phyloP scores from a whole-genome alignment of 768 basidiomycete genomes.

The Lactifluus hygrophoroides region DNA sequence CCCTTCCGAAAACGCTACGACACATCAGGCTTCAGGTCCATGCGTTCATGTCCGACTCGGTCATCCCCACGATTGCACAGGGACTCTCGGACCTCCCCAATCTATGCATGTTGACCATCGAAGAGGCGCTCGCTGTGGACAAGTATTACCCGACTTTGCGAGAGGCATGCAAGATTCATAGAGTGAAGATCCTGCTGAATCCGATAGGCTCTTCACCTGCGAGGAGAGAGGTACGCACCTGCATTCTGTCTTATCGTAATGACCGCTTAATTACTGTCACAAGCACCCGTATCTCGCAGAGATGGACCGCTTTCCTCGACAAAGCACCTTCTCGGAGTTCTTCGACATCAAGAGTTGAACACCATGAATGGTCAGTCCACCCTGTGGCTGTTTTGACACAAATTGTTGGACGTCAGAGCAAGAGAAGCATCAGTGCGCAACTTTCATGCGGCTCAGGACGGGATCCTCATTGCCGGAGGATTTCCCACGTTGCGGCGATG shows the following conservation, averaged over 20 bases:
- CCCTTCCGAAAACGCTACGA: slow-evolving; percentile 1
- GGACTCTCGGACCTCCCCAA: neutral
- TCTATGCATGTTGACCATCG: slow-evolving; percentile 1
- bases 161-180: neutral
- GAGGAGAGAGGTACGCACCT: neutral
- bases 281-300: slow-evolving; percentile 8
- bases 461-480: neutral
- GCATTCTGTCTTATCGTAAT: neutral
- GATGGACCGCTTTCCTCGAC: slow-evolving; percentile 15
- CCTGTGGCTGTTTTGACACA: too few species aligned
- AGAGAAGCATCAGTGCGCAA: neutral
- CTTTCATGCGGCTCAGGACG: neutral
- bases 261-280: neutral
- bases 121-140: slow-evolving; percentile 3
- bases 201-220: neutral
- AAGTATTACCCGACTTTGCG: slow-evolving; percentile 1
- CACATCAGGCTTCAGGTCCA: slow-evolving; percentile 15
- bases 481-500: neutral
- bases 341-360: neutral
- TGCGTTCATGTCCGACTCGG: slow-evolving; percentile 5
- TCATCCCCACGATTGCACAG: neutral
- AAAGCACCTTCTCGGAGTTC: slow-evolving; percentile 3
- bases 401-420: neutral
- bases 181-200: slow-evolving; percentile 4
- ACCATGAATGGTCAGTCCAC: neutral